Conservation (phyloP, 306 rosid genomes). For the Pueraria montana region DNA sequence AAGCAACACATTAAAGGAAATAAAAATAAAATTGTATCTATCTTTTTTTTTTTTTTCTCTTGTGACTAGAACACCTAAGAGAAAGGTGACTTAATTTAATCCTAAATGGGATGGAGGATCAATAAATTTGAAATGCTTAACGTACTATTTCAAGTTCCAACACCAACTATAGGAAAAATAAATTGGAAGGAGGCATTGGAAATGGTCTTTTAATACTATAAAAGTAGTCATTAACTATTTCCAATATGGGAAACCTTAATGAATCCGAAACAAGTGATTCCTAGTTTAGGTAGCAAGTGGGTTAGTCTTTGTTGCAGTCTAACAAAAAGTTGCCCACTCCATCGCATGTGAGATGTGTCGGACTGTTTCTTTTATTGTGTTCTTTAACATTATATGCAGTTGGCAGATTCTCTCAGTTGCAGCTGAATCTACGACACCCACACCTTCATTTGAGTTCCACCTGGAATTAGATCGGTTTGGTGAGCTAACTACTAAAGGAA, state of each 20-base stretch:
- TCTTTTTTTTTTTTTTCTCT: not conserved
- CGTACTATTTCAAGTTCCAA: slow-evolving; percentile 26
- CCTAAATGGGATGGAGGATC: not conserved
- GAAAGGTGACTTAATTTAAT: not conserved
- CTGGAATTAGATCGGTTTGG: not conserved
- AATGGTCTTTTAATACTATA: not conserved
- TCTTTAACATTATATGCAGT: not conserved
- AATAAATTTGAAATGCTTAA: slow-evolving; percentile 19
- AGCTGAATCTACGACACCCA: not conserved
- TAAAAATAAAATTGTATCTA: not conserved
- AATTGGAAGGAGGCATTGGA: not conserved
- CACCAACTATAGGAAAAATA: not conserved
- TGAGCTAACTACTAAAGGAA: not conserved
- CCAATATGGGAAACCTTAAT: slow-evolving; percentile 46
- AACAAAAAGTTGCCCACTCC: not conserved
- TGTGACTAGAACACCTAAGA: not conserved
- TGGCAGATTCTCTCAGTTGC: not conserved
- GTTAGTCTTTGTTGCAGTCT: slow-evolving; percentile 2
- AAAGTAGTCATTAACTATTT: not conserved
- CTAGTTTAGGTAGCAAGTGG: not conserved
- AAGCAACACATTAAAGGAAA: not conserved
- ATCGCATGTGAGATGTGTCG: slow-evolving; percentile 7
- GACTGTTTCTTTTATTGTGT: not conserved
- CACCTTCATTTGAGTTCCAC: slow-evolving; percentile 11
- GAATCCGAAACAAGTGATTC: slow-evolving; percentile 25